Conservation (phyloP, 148 eudicot genomes). For the Silene conica region DNA sequence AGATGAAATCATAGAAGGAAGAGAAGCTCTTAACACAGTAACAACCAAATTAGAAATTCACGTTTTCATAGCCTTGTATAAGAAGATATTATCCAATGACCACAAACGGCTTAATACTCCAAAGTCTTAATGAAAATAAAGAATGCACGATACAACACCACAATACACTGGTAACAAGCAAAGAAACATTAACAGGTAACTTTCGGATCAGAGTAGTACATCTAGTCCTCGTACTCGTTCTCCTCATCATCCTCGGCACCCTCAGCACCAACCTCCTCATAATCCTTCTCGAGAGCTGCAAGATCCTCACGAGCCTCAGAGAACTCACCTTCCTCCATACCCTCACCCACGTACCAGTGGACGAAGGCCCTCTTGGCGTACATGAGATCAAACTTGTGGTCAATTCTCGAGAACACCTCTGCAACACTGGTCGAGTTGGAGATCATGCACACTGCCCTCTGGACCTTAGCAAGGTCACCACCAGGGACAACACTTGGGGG, state of each 20-base stretch:
- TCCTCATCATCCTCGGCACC: constrained; percentile 52
- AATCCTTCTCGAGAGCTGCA: constrained; percentile 60
- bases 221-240: constrained; percentile 45
- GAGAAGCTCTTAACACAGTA: background rate
- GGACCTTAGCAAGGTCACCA: constrained; percentile 57
- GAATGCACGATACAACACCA: background rate
- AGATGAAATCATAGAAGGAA: too few relatives aligned
- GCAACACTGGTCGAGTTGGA: constrained; percentile 63
- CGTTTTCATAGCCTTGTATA: background rate
- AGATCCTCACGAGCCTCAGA: constrained; percentile 60
- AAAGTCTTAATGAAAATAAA: background rate
- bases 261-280: constrained; percentile 59
- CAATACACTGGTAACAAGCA: background rate
- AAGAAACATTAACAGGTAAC: background rate
- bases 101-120: background rate
- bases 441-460: constrained; percentile 60
- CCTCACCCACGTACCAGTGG: constrained; percentile 67
- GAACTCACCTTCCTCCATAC: constrained; percentile 62
- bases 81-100: constrained; percentile 12
- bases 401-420: constrained; percentile 57
- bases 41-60: background rate
- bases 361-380: constrained; percentile 61
- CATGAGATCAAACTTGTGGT: constrained; percentile 60
- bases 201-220: background rate
- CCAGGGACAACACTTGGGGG: constrained; percentile 58